These are phyloP conservation scores for Phylloboletellus chloephorus DNA, from an alignment of 1,284 basidiomycete species.

Conservation along the genomic window DNA sequence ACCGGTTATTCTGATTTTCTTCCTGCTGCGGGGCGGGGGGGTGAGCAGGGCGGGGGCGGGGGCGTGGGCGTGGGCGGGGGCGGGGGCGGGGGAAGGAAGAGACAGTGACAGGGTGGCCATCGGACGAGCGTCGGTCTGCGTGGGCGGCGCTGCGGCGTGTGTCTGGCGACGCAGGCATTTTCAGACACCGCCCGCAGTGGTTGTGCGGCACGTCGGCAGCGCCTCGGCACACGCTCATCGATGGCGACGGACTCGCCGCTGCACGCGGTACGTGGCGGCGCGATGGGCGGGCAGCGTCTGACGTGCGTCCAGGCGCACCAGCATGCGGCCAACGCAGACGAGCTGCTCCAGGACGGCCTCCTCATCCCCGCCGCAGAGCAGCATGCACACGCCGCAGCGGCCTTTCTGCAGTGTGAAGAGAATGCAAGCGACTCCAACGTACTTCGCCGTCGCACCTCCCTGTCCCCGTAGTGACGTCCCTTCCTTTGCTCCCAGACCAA, in stretches of 20 bases:
- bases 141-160: no score
- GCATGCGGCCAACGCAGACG: conserved; percentile 74
- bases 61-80: no score
- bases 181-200: conserved; percentile 29
- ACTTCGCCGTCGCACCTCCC: conserved; percentile 19
- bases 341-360: conserved; percentile 55
- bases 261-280: conserved; percentile 24
- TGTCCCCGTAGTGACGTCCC: conserved; percentile 15
- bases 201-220: conserved; percentile 23
- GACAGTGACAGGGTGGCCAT: no score
- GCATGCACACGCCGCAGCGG: conserved; percentile 63
- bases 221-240: background rate
- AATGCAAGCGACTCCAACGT: conserved; percentile 68
- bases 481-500: conserved; percentile 53
- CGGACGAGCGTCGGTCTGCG: no score
- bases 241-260: conserved; percentile 22
- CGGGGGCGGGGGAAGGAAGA: no score
- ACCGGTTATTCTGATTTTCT: conserved; percentile 62
- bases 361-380: conserved; percentile 63
- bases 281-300: background rate
- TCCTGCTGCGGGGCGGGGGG: conserved; percentile 34
- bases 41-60: conserved; percentile 11
- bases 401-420: conserved; percentile 64
- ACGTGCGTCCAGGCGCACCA: conserved; percentile 59
- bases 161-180: no score